These are phyloP conservation scores for Fusarium brevicatenulatum DNA, from an alignment of 2,329 filamentous ascomycete genomes.

Conservation along the genomic window DNA sequence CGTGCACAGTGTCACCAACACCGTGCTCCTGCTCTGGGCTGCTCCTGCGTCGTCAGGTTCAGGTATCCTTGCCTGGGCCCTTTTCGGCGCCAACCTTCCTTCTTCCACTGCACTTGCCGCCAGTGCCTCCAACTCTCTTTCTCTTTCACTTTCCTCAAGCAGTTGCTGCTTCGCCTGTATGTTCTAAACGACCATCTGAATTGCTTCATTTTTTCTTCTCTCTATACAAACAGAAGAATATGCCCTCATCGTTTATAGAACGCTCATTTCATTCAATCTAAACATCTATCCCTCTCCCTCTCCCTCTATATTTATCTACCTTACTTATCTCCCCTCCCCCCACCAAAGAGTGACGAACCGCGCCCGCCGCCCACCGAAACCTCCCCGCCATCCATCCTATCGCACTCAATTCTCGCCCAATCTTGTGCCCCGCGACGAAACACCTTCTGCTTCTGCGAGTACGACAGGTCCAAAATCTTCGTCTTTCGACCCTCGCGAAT, in stretches of 20 bases:
- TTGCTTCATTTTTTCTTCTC: slow-evolving; percentile 43
- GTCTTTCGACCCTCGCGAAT: slow-evolving; percentile 4
- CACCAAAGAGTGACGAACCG: slow-evolving; percentile 41
- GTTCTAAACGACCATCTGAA: slow-evolving; percentile 44
- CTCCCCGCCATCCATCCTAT: slow-evolving; percentile 41
- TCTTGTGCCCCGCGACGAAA: slow-evolving; percentile 43
- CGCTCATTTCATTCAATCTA: slow-evolving; percentile 38
- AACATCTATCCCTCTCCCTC: slow-evolving; percentile 19
- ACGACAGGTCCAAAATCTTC: slow-evolving; percentile 13
- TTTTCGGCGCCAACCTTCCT: slow-evolving; percentile 39
- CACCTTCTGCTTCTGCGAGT: slow-evolving; percentile 17
- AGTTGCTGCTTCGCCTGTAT: slow-evolving; percentile 43
- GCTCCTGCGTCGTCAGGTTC: neutral
- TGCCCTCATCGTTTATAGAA: slow-evolving; percentile 44
- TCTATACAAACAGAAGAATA: slow-evolving; percentile 37
- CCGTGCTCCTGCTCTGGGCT: slow-evolving; percentile 3
- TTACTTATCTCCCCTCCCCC: slow-evolving; percentile 30
- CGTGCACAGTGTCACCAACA: slow-evolving; percentile 19
- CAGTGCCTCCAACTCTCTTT: slow-evolving; percentile 40
- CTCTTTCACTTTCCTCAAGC: slow-evolving; percentile 40
- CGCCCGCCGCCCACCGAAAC: slow-evolving; percentile 35
- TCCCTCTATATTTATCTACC: neutral
- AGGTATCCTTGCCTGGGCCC: slow-evolving; percentile 33
- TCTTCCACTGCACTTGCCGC: slow-evolving; percentile 28
- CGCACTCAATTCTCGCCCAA: slow-evolving; percentile 36